phyloP scores from a whole-genome alignment of 1,284 basidiomycete species.

The Hortiboletus rubellus region DNA sequence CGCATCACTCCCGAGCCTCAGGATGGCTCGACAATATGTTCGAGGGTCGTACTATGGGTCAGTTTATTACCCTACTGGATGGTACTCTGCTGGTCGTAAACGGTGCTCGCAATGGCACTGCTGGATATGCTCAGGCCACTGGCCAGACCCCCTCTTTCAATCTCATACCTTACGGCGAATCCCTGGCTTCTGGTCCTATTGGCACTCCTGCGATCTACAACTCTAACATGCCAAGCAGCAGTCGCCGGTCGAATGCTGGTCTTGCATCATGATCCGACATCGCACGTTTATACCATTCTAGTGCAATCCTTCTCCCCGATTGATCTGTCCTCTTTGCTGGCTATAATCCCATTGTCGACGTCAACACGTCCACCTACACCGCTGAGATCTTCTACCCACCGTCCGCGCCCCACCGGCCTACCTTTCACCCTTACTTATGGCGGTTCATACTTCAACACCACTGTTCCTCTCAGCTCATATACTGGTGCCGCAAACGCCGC shows the following conservation, averaged over 20 bases:
- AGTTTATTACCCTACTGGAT: constrained; percentile 79
- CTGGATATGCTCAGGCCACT: constrained; percentile 63
- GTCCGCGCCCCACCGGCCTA: constrained; percentile 73
- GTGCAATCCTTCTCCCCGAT: constrained; percentile 87
- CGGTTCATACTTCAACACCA: constrained; percentile 73
- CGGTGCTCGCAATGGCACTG: constrained; percentile 77
- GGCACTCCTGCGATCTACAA: constrained; percentile 77
- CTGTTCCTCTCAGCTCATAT: constrained; percentile 60
- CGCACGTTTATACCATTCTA: constrained; percentile 85
- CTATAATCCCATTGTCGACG: constrained; percentile 92
- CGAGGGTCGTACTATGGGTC: constrained; percentile 82
- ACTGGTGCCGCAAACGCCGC: constrained; percentile 66
- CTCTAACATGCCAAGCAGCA: constrained; percentile 61
- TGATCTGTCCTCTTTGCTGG: constrained; percentile 87
- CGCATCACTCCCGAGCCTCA: constrained; percentile 79
- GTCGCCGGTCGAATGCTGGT: constrained; percentile 72
- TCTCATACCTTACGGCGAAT: constrained; percentile 65
- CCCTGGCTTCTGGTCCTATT: constrained; percentile 65
- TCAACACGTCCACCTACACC: constrained; percentile 70
- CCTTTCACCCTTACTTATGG: constrained; percentile 82
- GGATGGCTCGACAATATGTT: constrained; percentile 75
- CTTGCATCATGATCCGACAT: constrained; percentile 61
- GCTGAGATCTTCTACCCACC: constrained; percentile 88
- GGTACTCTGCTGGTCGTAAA: constrained; percentile 76
- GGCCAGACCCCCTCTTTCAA: constrained; percentile 43